phyloP scores from a whole-genome alignment of 257 asterid genomes.

The Leonotis leonurus region DNA sequence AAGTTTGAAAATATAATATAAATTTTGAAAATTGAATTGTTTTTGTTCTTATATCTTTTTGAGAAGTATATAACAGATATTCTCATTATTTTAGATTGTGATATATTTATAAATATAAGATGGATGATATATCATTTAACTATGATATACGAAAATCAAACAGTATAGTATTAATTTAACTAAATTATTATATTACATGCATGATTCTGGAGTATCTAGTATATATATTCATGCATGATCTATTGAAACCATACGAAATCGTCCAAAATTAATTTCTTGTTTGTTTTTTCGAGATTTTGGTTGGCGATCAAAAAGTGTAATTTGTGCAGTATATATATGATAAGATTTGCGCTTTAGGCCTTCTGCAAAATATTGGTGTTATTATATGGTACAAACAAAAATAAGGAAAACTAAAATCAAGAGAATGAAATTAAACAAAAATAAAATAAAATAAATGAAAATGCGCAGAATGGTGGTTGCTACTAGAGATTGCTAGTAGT shows the following conservation, averaged over 20 bases:
- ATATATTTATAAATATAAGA: too few relatives aligned
- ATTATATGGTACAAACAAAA: slow-evolving; percentile 25
- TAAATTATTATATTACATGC: too few relatives aligned
- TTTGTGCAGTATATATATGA: slow-evolving; percentile 16
- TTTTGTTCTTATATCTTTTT: too few relatives aligned
- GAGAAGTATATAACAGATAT: too few relatives aligned
- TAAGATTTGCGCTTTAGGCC: slow-evolving; percentile 17
- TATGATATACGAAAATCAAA: too few relatives aligned
- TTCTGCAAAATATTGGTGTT: slow-evolving; percentile 3
- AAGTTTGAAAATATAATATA: too few relatives aligned
- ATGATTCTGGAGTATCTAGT: too few relatives aligned
- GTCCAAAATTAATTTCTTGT: neutral
- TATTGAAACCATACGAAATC: neutral
- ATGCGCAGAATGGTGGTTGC: neutral
- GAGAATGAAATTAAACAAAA: neutral
- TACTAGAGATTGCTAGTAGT: slow-evolving; percentile 48
- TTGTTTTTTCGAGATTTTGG: neutral
- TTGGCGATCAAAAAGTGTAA: neutral
- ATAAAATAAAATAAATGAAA: neutral
- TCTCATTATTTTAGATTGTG: too few relatives aligned
- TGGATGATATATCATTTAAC: too few relatives aligned
- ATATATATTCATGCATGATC: too few relatives aligned
- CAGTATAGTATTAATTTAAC: too few relatives aligned
- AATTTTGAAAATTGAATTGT: too few relatives aligned
- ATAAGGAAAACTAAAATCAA: neutral